phyloP scores from a whole-genome alignment of 2,329 filamentous ascomycete genomes.

The Venturia carpophila region DNA sequence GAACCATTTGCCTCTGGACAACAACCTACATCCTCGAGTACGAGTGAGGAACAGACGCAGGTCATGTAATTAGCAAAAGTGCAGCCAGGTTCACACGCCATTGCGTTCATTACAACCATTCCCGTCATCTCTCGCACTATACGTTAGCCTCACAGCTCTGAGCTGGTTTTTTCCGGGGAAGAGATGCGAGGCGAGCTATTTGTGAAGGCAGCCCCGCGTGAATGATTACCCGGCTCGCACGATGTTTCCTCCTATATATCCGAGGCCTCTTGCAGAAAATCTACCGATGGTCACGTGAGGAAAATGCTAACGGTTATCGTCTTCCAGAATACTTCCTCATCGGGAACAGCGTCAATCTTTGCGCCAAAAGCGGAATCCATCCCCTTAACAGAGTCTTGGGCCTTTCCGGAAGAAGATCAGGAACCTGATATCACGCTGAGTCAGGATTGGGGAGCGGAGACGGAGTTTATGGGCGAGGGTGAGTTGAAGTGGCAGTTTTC shows the following conservation, averaged over 20 bases:
- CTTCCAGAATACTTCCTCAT: conserved; percentile 6
- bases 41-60: not conserved
- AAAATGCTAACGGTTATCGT: not conserved
- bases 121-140: not conserved
- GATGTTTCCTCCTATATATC: not conserved
- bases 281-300: conserved; percentile 1
- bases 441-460: conserved; percentile 5
- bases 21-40: not conserved
- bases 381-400: not conserved
- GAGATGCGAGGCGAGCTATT: not conserved
- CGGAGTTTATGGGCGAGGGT: conserved; percentile 9
- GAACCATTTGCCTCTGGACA: not conserved
- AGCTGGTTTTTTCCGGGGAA: not conserved
- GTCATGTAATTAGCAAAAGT: conserved; percentile 11
- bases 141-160: not conserved
- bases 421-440: conserved; percentile 1
- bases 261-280: conserved; percentile 6
- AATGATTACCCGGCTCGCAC: not conserved
- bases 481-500: conserved; percentile 3
- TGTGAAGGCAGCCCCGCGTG: not conserved
- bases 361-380: not conserved
- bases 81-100: not conserved
- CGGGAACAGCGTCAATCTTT: conserved; percentile 5
- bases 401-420: conserved; percentile 5
- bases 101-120: not conserved